Conservation (phyloP, 2,329 filamentous ascomycete species). For the Dothistroma pini region DNA sequence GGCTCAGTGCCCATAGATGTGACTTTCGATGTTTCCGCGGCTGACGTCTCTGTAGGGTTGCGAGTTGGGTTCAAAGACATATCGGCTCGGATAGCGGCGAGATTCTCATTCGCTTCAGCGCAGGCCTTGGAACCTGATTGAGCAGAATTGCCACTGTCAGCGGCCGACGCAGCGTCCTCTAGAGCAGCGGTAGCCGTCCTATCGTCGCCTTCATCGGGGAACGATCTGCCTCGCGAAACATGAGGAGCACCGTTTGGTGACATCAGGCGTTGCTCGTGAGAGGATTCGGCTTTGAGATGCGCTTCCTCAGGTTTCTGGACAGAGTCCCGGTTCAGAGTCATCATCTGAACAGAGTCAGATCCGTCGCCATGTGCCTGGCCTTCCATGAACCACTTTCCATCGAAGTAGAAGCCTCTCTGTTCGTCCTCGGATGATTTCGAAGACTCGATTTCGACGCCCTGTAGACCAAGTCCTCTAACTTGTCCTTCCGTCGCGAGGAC, state of each 20-base stretch:
- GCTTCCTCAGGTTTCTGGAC: not conserved
- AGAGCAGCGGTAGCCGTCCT: not conserved
- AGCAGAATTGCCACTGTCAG: not conserved
- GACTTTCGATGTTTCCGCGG: not conserved
- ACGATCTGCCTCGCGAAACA: not conserved
- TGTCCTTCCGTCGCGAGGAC: not conserved
- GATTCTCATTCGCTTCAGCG: not conserved
- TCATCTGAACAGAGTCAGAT: not conserved
- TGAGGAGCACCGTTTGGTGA: not conserved
- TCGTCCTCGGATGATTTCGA: not conserved
- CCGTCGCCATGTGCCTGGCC: not conserved
- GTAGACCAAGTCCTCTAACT: not conserved
- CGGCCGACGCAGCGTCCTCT: not conserved
- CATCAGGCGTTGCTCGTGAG: not conserved
- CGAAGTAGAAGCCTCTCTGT: conserved; percentile 2
- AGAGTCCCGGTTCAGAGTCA: not conserved
- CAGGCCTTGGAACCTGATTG: not conserved
- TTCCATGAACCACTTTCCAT: conserved; percentile 2
- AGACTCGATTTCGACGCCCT: not conserved
- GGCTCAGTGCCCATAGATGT: not conserved
- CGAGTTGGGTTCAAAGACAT: conserved; percentile 5
- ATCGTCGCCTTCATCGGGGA: not conserved
- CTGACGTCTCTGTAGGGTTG: not conserved
- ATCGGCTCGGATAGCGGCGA: conserved; percentile 1
- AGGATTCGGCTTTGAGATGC: not conserved